phyloP scores from a whole-genome alignment of 179 eudicot genomes.

The Sideroxylon spinosum region DNA sequence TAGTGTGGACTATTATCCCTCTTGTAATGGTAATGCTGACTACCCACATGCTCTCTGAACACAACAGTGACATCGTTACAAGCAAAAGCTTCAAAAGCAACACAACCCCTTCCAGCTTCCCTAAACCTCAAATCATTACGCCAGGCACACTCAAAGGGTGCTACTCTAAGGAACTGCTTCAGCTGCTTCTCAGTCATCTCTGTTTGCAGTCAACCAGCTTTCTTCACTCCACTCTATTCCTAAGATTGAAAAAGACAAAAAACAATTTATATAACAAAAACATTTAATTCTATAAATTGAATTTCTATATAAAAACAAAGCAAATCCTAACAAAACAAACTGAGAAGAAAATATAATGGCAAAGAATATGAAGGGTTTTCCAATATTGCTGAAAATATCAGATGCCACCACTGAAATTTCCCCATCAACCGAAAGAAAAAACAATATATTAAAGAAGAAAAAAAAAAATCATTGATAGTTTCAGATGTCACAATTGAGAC shows the following conservation, averaged over 20 bases:
- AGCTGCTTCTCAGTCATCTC: slow-evolving; percentile 59
- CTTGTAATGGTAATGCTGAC: slow-evolving; percentile 89
- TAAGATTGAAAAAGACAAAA: slow-evolving; percentile 4
- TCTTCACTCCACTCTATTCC: slow-evolving; percentile 17
- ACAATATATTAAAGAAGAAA: neutral
- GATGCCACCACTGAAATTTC: neutral
- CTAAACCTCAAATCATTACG: slow-evolving; percentile 70
- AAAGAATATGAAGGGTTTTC: neutral
- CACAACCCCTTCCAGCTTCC: slow-evolving; percentile 95
- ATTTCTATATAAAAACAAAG: neutral
- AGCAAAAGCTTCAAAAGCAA: slow-evolving; percentile 92
- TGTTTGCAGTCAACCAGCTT: slow-evolving; percentile 5
- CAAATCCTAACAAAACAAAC: neutral
- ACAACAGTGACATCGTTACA: slow-evolving; percentile 89
- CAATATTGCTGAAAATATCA: slow-evolving; percentile 11
- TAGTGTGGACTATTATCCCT: slow-evolving; percentile 90
- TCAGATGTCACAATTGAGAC: slow-evolving; percentile 7
- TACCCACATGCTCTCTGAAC: slow-evolving; percentile 85
- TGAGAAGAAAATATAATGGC: neutral
- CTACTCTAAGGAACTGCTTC: slow-evolving; percentile 75
- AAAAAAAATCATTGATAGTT: neutral
- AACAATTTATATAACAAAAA: neutral
- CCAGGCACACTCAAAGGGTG: slow-evolving; percentile 98
- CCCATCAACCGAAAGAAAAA: slow-evolving; percentile 1
- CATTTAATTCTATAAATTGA: neutral